Evolutionary conservation across 2,329 filamentous ascomycete genomes (phyloP), one percentile per base, ranked within the genome.

Genomic region (Ceratocystis lukuohia): DNA sequence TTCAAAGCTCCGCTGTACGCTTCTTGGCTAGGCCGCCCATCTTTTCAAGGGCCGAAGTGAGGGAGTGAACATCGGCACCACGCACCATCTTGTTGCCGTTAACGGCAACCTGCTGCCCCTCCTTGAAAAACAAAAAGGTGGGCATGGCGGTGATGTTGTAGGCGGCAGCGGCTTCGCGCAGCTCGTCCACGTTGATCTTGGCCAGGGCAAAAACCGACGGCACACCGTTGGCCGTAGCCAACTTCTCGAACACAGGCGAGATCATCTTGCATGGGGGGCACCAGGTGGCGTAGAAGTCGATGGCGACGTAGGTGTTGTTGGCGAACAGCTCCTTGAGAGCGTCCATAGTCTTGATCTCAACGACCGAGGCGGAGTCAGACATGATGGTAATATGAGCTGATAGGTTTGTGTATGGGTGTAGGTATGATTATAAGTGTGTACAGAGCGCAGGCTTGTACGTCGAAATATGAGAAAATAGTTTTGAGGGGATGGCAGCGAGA

Each of bases 181-280:
- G 79, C 70, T 91, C 80, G 76, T 96, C 92, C 72, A 96, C 91
- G 76, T 97, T 91, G 74, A 96, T 80, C 83, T 96, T 94, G 82
- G 85, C 85, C 78, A 96, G 96, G 76, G 84, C 80, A 70, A 88
- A 75, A 70, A 82, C 76, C 78, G 83, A 84, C 67, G 71, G 70
- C 37, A 71, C 66, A 67, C 68, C 69, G 71, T 74, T 71, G 68
- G 71, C 70, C 22, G 50, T 28, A 62, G 67, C 73, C 66, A 71
- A 74, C 71, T 71, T 70, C 63, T 70, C 70, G 67, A 96, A 79
- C 69, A 85, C 77, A 68, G 92, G 93, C 20, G 91, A 84, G 72
- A 96, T 94, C 72, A 86, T 82, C 81, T 92, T 96, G 88, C 93
- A 97, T 68, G 93, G 93, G 68, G 91, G 91, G 80, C 93, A 97